Percentiles rank a stretch among this genome's conserved stretches.
Conservation (phyloP, 768 basidiomycete species). For the Amanita fuliginea region DNA sequence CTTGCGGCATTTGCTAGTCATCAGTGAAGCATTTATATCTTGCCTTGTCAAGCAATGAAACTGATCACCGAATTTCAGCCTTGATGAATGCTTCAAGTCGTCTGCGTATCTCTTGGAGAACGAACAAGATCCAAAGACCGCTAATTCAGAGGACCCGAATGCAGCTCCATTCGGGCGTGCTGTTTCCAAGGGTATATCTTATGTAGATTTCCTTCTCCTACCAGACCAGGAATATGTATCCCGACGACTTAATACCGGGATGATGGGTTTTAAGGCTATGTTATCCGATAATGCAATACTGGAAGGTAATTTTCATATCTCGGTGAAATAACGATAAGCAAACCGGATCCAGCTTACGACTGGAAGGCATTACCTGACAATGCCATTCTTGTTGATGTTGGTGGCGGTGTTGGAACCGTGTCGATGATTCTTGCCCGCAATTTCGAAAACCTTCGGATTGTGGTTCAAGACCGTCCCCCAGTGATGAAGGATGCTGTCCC, state of each 20-base stretch:
- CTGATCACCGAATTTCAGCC: conserved; percentile 6
- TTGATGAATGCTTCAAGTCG: conserved; percentile 15
- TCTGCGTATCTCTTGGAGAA: conserved; percentile 16
- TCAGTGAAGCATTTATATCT: conserved; percentile 8
- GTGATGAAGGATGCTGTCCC: conserved; percentile 9
- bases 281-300: conserved; percentile 11
- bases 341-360: conserved; percentile 11
- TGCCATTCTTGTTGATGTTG: conserved; percentile 19
- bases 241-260: conserved; percentile 17
- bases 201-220: conserved; percentile 12
- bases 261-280: conserved; percentile 14
- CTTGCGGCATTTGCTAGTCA: conserved; percentile 17
- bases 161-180: conserved; percentile 13
- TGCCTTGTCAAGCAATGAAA: background rate
- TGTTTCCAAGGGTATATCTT: conserved; percentile 8
- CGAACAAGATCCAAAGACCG: conserved; percentile 12
- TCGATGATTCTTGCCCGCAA: conserved; percentile 13
- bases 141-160: conserved; percentile 11
- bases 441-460: conserved; percentile 10
- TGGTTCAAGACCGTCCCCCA: conserved; percentile 15
- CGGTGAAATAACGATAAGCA: background rate
- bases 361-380: conserved; percentile 15
- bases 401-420: conserved; percentile 16
- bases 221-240: conserved; percentile 15
- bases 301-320: conserved; percentile 8